Conservation (phyloP, 495 filamentous ascomycete genomes). For the Ramalina intermedia region DNA sequence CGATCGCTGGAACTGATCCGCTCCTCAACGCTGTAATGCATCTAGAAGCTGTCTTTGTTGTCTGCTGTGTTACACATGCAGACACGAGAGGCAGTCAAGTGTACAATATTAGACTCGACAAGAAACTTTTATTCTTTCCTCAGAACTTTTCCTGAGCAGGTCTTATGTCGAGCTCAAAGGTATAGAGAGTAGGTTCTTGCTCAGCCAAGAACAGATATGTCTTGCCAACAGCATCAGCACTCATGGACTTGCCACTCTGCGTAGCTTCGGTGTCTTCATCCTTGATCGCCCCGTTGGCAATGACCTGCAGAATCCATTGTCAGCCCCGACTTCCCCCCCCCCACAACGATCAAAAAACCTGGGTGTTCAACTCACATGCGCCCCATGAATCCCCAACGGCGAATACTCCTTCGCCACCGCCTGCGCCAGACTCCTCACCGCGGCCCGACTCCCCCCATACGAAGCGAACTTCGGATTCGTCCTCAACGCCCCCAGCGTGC, state of each 20-base stretch:
- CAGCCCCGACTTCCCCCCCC: conserved; percentile 26
- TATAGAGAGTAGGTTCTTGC: conserved; percentile 27
- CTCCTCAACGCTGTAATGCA: too few relatives aligned
- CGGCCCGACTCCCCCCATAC: conserved; percentile 29
- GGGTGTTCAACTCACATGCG: conserved; percentile 20
- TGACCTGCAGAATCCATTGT: conserved; percentile 30
- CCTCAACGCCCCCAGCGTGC: conserved; percentile 30
- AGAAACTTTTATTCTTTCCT: background rate
- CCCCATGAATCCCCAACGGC: conserved; percentile 31
- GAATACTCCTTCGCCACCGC: conserved; percentile 32
- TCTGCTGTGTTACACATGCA: too few relatives aligned
- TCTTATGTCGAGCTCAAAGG: conserved; percentile 30
- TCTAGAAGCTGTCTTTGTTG: too few relatives aligned
- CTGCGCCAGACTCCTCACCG: conserved; percentile 30
- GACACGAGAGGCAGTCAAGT: too few relatives aligned
- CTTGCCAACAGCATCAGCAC: conserved; percentile 31
- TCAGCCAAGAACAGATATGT: conserved; percentile 31
- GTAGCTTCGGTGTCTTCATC: conserved; percentile 29
- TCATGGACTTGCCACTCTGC: conserved; percentile 26
- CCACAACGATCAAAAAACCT: conserved; percentile 17
- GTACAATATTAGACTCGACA: too few relatives aligned
- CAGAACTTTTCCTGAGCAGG: conserved; percentile 33
- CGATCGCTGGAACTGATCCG: conserved; percentile 25
- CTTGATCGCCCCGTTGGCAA: conserved; percentile 30
- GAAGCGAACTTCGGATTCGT: conserved; percentile 29